Evolutionary conservation across 2,329 filamentous ascomycete species (phyloP).

Genomic region (Cladosporium sp.): DNA sequence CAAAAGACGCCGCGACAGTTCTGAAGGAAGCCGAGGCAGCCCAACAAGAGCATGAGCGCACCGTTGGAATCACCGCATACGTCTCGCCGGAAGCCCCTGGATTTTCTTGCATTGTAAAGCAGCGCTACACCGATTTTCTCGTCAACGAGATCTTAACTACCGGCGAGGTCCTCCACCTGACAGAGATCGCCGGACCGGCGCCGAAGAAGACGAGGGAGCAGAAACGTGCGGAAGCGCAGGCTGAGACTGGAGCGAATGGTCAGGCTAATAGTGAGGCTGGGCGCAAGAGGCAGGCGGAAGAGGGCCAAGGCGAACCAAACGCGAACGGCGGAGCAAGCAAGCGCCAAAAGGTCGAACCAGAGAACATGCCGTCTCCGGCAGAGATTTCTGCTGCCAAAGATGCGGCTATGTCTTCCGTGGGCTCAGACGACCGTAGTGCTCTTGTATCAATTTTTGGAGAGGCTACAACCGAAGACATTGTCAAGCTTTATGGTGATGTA

Average conservation of each 20-base stretch:
- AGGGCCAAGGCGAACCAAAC: conserved; percentile 7
- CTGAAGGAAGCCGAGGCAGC: conserved; percentile 1
- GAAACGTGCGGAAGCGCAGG: background rate
- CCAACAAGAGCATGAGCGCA: conserved; percentile 33
- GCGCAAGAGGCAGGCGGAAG: conserved; percentile 10
- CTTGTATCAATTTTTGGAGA: conserved; percentile 47
- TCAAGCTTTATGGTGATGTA: conserved; percentile 51
- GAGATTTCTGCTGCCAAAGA: conserved; percentile 8
- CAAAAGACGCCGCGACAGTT: background rate
- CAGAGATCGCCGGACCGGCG: conserved; percentile 34
- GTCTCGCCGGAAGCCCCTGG: conserved; percentile 52
- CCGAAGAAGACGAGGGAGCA: conserved; percentile 14
- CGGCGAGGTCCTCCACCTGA: conserved; percentile 70
- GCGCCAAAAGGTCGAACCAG: conserved; percentile 17
- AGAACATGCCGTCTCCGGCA: conserved; percentile 7
- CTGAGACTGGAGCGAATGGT: conserved; percentile 3
- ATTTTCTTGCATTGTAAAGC: conserved; percentile 61
- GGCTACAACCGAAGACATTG: conserved; percentile 43
- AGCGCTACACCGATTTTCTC: conserved; percentile 83
- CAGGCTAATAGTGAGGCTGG: background rate
- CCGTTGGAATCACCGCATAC: conserved; percentile 58
- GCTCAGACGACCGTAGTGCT: conserved; percentile 1
- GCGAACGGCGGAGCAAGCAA: conserved; percentile 12
- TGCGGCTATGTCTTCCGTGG: conserved; percentile 2
- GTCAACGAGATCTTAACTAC: conserved; percentile 80